Base-by-base conservation (phyloP, 306 rosid species). In the Cucurbita ficifolia region DNA sequence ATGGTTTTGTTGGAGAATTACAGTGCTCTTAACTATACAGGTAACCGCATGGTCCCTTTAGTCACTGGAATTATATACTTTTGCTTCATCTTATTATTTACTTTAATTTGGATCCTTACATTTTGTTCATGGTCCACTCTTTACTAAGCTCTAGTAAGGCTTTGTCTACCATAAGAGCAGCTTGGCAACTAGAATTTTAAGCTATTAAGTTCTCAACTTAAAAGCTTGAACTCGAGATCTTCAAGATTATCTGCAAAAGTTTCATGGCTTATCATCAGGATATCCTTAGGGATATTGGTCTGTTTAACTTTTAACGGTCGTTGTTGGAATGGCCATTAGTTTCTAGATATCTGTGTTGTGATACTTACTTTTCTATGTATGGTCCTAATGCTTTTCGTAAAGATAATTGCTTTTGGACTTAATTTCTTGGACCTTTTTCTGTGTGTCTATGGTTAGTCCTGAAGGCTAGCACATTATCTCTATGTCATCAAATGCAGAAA, bases 1-100 rank as follows among this genome's bases (percentile, higher is more conserved):
- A 94, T 94, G 99, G 96, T 94, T 68, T 82, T 94, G 83, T 85
- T 94, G 82, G 99, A 94, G 82, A 94, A 94, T 67, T 94, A 94
- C 53, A 94, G 99, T 43, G 96, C 99, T 74, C 96, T 94, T 50
- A 94, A 94, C 86, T 94, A 94, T 76, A 94, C 99, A 80, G 99
- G 99, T 94, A 76, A 10, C 33, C 21, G 5, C 48, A 9, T 19
- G 74, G 12, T 36, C 36, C 21, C 7, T 35, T 2, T 16, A 38
- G 22, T 7, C 36, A 3, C 40, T 60, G 33, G 33, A 29, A 29
- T 29, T 29, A 29, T 29, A 29, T 29, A 58, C 16, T 58, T 58
- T 2, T 24, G 40, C 42, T 33, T 57, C 63, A 5, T 58, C 5
- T 24, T 33, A n/a, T 35, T 35, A 35, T 35, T 13, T 59, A 59